These are phyloP conservation scores for Verticillium klebahnii DNA, from an alignment of 2,329 filamentous ascomycete species.

Conservation along the genomic window DNA sequence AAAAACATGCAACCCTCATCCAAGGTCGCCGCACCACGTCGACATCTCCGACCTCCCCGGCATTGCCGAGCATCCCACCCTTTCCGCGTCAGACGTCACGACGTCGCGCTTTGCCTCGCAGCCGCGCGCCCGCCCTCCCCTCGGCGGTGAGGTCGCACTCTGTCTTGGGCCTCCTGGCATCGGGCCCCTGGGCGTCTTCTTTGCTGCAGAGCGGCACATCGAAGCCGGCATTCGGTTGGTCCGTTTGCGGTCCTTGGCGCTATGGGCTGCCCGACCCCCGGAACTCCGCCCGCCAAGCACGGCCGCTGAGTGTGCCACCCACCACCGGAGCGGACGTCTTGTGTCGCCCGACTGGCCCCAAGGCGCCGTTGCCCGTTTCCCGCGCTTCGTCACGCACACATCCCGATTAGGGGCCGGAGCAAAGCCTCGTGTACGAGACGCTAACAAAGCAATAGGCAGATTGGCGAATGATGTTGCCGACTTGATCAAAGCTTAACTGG, in stretches of 20 bases:
- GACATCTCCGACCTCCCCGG: not conserved
- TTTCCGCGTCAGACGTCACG: not conserved
- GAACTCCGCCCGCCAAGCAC: not conserved
- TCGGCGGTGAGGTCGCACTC: not conserved
- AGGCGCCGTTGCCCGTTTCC: not conserved
- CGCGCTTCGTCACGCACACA: not conserved
- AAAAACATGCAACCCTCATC: not conserved
- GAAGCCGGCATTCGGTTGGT: not conserved
- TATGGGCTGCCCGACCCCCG: not conserved
- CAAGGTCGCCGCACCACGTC: not conserved
- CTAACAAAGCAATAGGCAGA: too few species aligned
- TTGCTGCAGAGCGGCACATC: not conserved
- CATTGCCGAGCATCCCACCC: not conserved
- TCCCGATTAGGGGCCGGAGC: too few species aligned
- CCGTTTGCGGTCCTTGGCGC: not conserved
- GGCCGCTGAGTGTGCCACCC: not conserved
- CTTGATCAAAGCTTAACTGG: too few species aligned
- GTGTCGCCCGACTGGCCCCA: not conserved
- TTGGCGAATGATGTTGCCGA: too few species aligned
- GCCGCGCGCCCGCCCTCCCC: not conserved
- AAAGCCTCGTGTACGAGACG: too few species aligned
- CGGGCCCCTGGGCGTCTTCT: not conserved
- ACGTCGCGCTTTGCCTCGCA: not conserved
- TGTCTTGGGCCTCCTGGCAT: not conserved
- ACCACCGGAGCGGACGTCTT: not conserved